A percentile compares a stretch with the other conserved stretches of the same genome.
Evolutionary conservation across 2,329 filamentous ascomycete genomes (phyloP).

Genomic region (Cadophora luteo-olivacea): DNA sequence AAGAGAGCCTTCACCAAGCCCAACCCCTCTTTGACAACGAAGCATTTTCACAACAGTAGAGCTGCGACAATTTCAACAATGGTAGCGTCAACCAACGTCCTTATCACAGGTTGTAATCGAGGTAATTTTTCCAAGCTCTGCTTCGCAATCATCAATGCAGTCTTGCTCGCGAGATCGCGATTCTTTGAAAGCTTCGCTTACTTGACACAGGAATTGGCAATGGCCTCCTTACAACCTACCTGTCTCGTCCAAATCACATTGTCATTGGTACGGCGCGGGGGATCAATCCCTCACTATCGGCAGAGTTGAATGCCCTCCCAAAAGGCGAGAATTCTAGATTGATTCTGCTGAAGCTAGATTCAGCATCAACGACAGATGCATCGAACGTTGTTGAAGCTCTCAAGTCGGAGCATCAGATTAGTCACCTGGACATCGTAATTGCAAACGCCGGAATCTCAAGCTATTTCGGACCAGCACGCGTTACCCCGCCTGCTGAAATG

Average conservation of each 20-base stretch:
- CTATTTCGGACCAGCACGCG: constrained; percentile 43
- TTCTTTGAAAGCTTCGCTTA: background rate
- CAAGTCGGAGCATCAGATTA: constrained; percentile 45
- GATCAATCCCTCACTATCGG: constrained; percentile 38
- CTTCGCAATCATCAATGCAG: background rate
- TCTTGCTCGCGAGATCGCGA: background rate
- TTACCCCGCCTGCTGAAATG: constrained; percentile 48
- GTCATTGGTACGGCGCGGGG: constrained; percentile 48
- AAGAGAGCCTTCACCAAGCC: background rate
- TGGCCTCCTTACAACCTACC: constrained; percentile 39
- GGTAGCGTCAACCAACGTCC: background rate
- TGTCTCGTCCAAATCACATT: constrained; percentile 30
- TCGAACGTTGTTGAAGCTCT: constrained; percentile 45
- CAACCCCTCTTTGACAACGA: background rate
- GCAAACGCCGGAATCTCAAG: constrained; percentile 56
- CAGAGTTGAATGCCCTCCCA: constrained; percentile 47
- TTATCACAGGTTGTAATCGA: constrained; percentile 8
- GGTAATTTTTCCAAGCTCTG: background rate
- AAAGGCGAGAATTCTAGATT: constrained; percentile 46
- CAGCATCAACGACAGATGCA: constrained; percentile 45
- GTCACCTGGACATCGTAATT: constrained; percentile 56
- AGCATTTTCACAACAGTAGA: background rate
- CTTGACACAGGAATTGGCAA: constrained; percentile 43
- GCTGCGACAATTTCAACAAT: background rate
- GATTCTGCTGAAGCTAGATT: constrained; percentile 53